A percentile compares a stretch with the other conserved stretches of the same genome.
Evolutionary conservation across 352 stramenopile genomes (phyloP).

Genomic region (Phytophthora podocarpi): DNA sequence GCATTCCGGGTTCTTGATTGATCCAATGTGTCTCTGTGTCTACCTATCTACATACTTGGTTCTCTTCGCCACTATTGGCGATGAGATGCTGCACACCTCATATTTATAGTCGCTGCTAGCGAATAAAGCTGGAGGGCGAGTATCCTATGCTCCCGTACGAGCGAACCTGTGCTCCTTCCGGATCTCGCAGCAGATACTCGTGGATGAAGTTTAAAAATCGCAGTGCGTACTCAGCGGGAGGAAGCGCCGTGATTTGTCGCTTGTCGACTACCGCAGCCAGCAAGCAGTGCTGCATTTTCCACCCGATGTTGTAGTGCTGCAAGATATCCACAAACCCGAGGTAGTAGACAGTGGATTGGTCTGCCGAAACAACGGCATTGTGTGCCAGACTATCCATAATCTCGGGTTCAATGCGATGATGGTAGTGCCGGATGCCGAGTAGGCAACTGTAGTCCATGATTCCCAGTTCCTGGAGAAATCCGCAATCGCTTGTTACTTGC

Average conservation of each 20-base stretch:
- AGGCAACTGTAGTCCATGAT: slow-evolving; percentile 92
- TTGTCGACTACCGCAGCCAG: slow-evolving; percentile 76
- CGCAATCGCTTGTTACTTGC: slow-evolving; percentile 84
- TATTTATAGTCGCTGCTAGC: slow-evolving; percentile 24
- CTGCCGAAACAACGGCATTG: slow-evolving; percentile 82
- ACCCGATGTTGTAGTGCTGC: slow-evolving; percentile 86
- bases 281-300: slow-evolving; percentile 84
- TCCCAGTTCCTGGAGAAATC: slow-evolving; percentile 83
- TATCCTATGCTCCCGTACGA: slow-evolving; percentile 78
- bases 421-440: slow-evolving; percentile 74
- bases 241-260: slow-evolving; percentile 78
- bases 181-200: slow-evolving; percentile 76
- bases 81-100: slow-evolving; percentile 11
- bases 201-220: slow-evolving; percentile 89
- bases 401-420: slow-evolving; percentile 45
- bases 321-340: slow-evolving; percentile 87
- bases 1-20: slow-evolving; percentile 18
- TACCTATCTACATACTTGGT: slow-evolving; percentile 13
- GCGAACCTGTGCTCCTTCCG: slow-evolving; percentile 54
- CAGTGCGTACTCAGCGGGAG: slow-evolving; percentile 82
- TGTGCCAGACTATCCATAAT: slow-evolving; percentile 62
- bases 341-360: slow-evolving; percentile 79
- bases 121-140: slow-evolving; percentile 34
- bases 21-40: slow-evolving; percentile 5
- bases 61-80: not conserved